Evolutionary conservation across 768 basidiomycete genomes (phyloP).

Genomic region (Tylopilus vinaceipallidus): DNA sequence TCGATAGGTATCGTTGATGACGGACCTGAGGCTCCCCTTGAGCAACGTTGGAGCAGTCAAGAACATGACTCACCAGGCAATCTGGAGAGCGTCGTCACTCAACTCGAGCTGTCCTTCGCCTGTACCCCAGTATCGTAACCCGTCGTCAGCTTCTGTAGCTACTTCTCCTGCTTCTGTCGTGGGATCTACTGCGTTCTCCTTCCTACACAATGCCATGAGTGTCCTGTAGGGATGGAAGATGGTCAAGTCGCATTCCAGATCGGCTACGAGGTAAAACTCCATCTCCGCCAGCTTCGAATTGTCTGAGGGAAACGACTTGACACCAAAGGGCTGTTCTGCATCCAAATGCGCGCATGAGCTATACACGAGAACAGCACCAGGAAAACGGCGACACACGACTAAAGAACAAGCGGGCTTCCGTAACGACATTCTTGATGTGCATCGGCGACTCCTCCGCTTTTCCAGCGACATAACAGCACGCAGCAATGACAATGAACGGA

Average conservation of each 20-base stretch:
- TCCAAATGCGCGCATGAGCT: background rate
- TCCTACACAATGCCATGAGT: conserved; percentile 71
- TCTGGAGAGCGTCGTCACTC: conserved; percentile 75
- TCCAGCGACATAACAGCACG: conserved; percentile 93
- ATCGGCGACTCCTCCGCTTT: conserved; percentile 97
- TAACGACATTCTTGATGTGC: conserved; percentile 89
- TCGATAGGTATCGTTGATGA: conserved; percentile 95
- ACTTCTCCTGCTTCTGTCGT: conserved; percentile 56
- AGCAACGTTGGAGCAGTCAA: background rate
- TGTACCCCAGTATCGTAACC: conserved; percentile 72
- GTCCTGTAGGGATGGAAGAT: conserved; percentile 96
- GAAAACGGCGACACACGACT: conserved; percentile 43
- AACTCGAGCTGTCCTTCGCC: conserved; percentile 78
- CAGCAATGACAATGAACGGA: conserved; percentile 87
- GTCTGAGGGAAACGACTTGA: conserved; percentile 82
- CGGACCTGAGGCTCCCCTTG: conserved; percentile 61
- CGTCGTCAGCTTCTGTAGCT: conserved; percentile 55
- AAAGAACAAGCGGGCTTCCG: conserved; percentile 79
- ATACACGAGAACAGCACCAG: background rate
- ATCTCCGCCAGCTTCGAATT: conserved; percentile 94
- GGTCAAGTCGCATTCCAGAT: conserved; percentile 91
- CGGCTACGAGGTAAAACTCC: conserved; percentile 98
- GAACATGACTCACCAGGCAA: conserved; percentile 69
- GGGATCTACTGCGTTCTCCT: conserved; percentile 40
- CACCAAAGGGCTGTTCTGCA: conserved; percentile 62